Conservation (phyloP, 257 asterid genomes). For the Phtheirospermum japonicum region DNA sequence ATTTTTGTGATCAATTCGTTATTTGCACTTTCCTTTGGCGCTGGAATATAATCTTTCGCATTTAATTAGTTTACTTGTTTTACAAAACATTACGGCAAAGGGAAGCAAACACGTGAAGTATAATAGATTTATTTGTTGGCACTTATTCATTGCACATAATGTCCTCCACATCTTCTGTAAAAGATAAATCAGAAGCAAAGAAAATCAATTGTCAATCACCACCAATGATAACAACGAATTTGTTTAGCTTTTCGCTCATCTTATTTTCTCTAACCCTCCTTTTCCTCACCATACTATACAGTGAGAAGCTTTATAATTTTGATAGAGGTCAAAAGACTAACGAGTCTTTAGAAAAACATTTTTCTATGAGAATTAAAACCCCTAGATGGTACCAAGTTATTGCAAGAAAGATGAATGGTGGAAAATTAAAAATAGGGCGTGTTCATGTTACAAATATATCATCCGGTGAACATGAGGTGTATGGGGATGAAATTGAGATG, state of each 20-base stretch:
- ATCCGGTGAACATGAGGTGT: background rate
- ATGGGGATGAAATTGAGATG: background rate
- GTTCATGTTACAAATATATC: slow-evolving; percentile 21
- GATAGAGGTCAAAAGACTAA: slow-evolving; percentile 1
- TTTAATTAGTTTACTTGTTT: background rate
- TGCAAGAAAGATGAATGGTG: slow-evolving; percentile 13
- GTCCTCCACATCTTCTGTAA: background rate
- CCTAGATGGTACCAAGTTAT: slow-evolving; percentile 42
- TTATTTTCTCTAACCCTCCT: slow-evolving; percentile 29
- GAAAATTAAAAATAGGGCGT: slow-evolving; percentile 37
- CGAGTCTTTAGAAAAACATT: slow-evolving; percentile 12
- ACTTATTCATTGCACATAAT: background rate
- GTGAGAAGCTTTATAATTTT: slow-evolving; percentile 20
- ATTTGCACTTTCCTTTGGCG: background rate
- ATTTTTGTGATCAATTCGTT: background rate
- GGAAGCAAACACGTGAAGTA: background rate
- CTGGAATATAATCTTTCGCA: background rate
- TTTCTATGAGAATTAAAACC: background rate
- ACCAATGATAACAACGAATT: slow-evolving; percentile 24
- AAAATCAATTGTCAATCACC: background rate
- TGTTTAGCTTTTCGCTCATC: slow-evolving; percentile 26
- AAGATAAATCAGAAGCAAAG: background rate
- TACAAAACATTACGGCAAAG: background rate
- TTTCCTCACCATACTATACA: slow-evolving; percentile 24
- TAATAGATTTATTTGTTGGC: background rate